These are phyloP conservation scores for Pisolithus tinctorius DNA, from an alignment of 768 basidiomycete species.

Conservation along the genomic window DNA sequence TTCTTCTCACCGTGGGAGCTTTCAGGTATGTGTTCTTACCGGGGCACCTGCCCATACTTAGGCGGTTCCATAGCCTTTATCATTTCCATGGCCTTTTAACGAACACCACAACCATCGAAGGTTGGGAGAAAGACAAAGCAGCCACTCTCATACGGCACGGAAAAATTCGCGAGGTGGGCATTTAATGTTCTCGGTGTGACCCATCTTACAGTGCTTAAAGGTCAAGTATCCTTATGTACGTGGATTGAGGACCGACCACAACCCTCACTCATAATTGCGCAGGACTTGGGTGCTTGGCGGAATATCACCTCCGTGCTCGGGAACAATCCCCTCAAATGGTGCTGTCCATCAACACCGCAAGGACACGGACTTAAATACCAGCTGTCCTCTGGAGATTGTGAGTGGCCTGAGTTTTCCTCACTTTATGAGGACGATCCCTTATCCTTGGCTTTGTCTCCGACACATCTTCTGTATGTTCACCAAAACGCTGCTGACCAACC, in stretches of 20 bases:
- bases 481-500: not conserved
- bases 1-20: conserved; percentile 77
- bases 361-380: conserved; percentile 78
- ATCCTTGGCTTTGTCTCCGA: not conserved
- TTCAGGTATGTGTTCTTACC: conserved; percentile 58
- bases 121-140: conserved; percentile 96
- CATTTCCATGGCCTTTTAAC: conserved; percentile 71
- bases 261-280: conserved; percentile 9
- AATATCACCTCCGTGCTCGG: conserved; percentile 83
- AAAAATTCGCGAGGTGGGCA: conserved; percentile 68
- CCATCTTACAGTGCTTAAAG: conserved; percentile 28
- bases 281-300: conserved; percentile 72
- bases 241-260: not conserved
- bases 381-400: conserved; percentile 64
- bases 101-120: conserved; percentile 95
- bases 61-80: conserved; percentile 53
- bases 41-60: conserved; percentile 7
- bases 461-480: conserved; percentile 1
- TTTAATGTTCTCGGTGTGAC: not conserved
- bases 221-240: conserved; percentile 91
- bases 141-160: conserved; percentile 80
- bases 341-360: conserved; percentile 60
- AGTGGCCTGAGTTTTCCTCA: conserved; percentile 50
- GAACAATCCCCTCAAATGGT: conserved; percentile 69
- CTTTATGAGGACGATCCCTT: conserved; percentile 3